Conservation (phyloP, 139 green algal genomes). For the Chlorokybus atmophyticus region DNA sequence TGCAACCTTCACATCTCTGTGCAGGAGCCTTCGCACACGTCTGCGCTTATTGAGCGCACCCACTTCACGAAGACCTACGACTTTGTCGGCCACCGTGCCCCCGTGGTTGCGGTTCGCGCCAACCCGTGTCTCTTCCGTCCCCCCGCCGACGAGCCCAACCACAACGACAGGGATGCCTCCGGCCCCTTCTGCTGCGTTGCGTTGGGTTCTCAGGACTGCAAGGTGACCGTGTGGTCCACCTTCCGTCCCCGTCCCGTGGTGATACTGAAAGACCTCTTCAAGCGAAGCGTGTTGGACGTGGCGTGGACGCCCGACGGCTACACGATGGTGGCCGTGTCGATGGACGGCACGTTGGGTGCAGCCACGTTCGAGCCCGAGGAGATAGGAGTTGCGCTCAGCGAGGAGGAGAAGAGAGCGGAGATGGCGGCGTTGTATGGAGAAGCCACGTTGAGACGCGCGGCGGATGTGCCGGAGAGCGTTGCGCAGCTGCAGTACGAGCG, state of each 20-base stretch:
- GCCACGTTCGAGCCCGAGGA: conserved; percentile 43
- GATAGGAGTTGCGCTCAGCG: conserved; percentile 35
- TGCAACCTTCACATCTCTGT: too few relatives aligned
- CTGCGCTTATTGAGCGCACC: conserved; percentile 39
- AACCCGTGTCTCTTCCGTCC: conserved; percentile 52
- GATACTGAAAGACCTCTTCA: conserved; percentile 28
- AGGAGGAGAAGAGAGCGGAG: too few relatives aligned
- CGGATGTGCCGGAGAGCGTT: too few relatives aligned
- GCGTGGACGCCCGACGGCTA: conserved; percentile 69
- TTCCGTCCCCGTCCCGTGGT: conserved; percentile 20
- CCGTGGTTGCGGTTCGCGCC: conserved; percentile 49
- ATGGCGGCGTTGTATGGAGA: too few relatives aligned
- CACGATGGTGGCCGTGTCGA: conserved; percentile 49
- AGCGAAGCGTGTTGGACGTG: conserved; percentile 49
- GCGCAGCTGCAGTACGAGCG: too few relatives aligned
- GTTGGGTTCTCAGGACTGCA: conserved; percentile 48
- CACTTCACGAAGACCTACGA: conserved; percentile 23
- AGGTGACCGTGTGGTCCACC: conserved; percentile 42
- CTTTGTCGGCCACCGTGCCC: conserved; percentile 42
- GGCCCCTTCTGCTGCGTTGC: conserved; percentile 34
- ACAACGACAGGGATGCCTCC: background rate
- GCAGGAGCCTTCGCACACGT: conserved; percentile 40
- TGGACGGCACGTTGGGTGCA: conserved; percentile 51
- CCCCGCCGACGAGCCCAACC: background rate
- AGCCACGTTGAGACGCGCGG: too few relatives aligned